These are phyloP conservation scores for Apiospora pterosperma DNA, from an alignment of 2,329 filamentous ascomycete genomes.

Conservation along the genomic window DNA sequence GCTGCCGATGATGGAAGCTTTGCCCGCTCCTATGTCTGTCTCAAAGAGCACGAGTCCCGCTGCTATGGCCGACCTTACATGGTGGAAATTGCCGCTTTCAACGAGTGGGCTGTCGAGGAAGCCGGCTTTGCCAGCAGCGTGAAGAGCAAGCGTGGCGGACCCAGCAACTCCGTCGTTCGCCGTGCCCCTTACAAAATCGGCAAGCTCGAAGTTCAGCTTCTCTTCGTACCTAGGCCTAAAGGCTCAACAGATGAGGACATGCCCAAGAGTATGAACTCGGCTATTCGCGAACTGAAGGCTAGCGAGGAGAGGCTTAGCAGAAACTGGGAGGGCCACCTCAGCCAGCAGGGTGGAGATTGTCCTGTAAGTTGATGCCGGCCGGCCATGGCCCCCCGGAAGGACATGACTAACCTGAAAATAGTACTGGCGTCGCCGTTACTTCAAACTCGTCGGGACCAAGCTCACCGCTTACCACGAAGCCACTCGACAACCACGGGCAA, in stretches of 20 bases:
- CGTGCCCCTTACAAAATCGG: constrained; percentile 95
- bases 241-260: constrained; percentile 88
- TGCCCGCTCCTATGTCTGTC: constrained; percentile 85
- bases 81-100: constrained; percentile 92
- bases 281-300: constrained; percentile 87
- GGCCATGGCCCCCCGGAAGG: background rate
- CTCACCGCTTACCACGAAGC: constrained; percentile 95
- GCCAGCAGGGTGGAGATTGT: constrained; percentile 96
- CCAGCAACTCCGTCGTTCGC: constrained; percentile 66
- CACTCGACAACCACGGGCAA: constrained; percentile 90
- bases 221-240: constrained; percentile 92
- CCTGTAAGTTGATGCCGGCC: constrained; percentile 63
- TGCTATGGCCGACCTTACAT: constrained; percentile 86
- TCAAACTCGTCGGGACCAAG: constrained; percentile 87
- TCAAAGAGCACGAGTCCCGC: constrained; percentile 85
- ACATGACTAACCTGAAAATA: constrained; percentile 44
- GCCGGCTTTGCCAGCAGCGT: constrained; percentile 75
- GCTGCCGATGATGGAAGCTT: constrained; percentile 93
- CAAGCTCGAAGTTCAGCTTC: constrained; percentile 87
- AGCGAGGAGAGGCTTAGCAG: constrained; percentile 77
- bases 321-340: constrained; percentile 84
- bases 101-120: constrained; percentile 95
- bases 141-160: constrained; percentile 77
- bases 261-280: constrained; percentile 99
- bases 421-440: constrained; percentile 98